Evolutionary conservation across 257 asterid species (phyloP), one percentile per base, ranked within the genome.

Genomic region (Fraxinus quadrangulata): DNA sequence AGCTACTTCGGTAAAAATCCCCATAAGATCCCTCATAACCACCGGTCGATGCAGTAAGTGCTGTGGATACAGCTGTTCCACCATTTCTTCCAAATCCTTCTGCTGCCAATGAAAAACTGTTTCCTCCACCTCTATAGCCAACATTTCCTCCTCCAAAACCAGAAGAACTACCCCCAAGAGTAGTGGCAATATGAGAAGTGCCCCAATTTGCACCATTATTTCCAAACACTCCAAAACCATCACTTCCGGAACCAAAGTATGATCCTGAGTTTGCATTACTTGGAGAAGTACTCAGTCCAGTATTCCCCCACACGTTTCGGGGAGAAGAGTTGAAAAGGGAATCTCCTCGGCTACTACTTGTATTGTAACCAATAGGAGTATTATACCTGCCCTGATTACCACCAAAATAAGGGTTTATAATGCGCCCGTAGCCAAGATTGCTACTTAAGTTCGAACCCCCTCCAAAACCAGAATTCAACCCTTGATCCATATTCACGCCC

Each of bases 191-290:
- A 72, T 85, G 84, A 78, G 89, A 86, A 47, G 81, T 51, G 19
- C 89, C 88, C 92, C 92, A 89, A 80, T 70, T 87, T 31, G 83
- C 70, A 28, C 88, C 88, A 24, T 76, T 78, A 78, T 79, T 83
- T 77, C 91, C 83, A 74, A 83, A 81, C 26, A 82, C 89, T 40
- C 88, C 84, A 72, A 85, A 80, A 71, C 84, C 81, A 31, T 88
- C 88, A 82, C 79, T 87, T 59, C 89, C 88, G 6, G 91, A 83
- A 45, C 91, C 85, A 73, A 83, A 83, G 85, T 83, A 83, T 3
- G 91, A 87, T 39, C 75, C 85, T 1, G 91, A 76, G 81, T 59
- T 56, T 0, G 84, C 83, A 77, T 81, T 83, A 70, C 78, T 89
- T 3, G 75, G 80, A 1, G 85, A 77, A 72, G 81, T 71, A 47